Conservation (phyloP, 176 grass and related monocot genomes). For the Oryza punctata region DNA sequence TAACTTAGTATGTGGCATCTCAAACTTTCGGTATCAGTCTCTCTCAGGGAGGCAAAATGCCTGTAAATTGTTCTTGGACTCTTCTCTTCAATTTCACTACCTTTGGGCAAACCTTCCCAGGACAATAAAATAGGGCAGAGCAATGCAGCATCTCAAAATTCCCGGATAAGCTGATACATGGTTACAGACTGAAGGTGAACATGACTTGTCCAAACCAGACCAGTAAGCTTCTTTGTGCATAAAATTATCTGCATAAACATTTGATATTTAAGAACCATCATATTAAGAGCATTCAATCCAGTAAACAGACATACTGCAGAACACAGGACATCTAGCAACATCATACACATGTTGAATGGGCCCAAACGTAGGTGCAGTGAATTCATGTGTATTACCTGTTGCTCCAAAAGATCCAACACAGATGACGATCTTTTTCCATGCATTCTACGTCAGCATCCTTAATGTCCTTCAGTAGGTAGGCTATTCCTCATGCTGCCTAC, state of each 20-base stretch:
- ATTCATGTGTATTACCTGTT: not conserved
- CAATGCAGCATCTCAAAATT: not conserved
- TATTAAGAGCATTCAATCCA: not conserved
- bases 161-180: not conserved
- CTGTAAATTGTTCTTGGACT: not conserved
- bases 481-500: not conserved
- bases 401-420: not conserved
- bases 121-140: not conserved
- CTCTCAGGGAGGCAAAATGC: not conserved
- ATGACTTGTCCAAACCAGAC: not conserved
- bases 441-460: not conserved
- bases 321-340: not conserved
- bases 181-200: not conserved
- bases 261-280: not conserved
- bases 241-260: not conserved
- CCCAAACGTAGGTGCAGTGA: not conserved
- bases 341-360: not conserved
- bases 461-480: not conserved
- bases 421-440: not conserved
- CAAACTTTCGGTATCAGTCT: not conserved
- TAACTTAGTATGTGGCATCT: not conserved
- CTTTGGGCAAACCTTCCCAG: not conserved
- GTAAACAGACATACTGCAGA: not conserved
- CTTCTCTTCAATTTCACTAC: not conserved
- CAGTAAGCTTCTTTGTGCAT: not conserved